These are phyloP conservation scores for Crithidia sp. DNA, from an alignment of 208 protist genomes.

Conservation along the genomic window DNA sequence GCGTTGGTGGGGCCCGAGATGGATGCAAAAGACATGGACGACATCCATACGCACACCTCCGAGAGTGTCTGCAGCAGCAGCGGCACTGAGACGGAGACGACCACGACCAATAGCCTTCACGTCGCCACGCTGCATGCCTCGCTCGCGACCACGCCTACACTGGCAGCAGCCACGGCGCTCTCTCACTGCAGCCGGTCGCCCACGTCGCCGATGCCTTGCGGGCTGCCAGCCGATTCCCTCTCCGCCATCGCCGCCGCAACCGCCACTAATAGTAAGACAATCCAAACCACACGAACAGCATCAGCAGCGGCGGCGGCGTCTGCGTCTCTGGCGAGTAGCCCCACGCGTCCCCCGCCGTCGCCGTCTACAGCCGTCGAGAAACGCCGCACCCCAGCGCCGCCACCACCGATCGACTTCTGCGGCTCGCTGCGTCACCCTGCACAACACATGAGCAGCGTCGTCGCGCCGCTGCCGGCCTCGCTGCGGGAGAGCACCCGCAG, in stretches of 20 bases:
- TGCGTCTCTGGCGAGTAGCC: too few species aligned
- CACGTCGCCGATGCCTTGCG: slow-evolving; percentile 15
- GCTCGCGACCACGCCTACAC: too few species aligned
- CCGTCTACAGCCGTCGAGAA: too few species aligned
- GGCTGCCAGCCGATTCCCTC: slow-evolving; percentile 8
- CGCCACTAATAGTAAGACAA: background rate
- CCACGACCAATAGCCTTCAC: background rate
- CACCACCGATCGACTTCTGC: slow-evolving; percentile 30
- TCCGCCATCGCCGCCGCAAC: background rate
- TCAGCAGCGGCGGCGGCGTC: background rate
- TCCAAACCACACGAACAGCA: background rate
- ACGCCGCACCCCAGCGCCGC: slow-evolving; percentile 11
- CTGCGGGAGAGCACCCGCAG: too few species aligned
- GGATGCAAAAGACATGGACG: slow-evolving; percentile 24
- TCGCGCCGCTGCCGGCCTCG: background rate
- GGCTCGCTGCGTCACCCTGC: background rate
- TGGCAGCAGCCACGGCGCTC: background rate
- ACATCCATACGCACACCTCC: slow-evolving; percentile 31
- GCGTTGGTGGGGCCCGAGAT: background rate
- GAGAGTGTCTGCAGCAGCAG: slow-evolving; percentile 36
- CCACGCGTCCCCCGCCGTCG: too few species aligned
- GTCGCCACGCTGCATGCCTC: background rate
- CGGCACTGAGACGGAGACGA: slow-evolving; percentile 11
- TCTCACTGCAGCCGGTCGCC: background rate
- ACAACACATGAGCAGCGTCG: background rate